These are phyloP conservation scores for Cutaneotrichosporon sp. DNA, from an alignment of 1,284 basidiomycete species.

Conservation along the genomic window DNA sequence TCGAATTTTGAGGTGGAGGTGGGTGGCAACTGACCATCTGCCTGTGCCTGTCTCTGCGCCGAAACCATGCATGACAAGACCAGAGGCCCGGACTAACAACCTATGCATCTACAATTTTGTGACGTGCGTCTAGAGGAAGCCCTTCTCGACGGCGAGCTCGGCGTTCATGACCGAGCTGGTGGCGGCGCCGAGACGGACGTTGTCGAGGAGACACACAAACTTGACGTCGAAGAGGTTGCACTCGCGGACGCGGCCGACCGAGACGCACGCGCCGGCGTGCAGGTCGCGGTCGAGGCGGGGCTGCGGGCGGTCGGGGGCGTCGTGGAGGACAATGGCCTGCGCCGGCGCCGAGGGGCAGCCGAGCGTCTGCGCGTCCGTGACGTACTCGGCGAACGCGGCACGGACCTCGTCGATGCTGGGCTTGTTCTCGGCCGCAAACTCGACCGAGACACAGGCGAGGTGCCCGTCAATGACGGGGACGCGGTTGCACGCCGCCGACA, in stretches of 20 bases:
- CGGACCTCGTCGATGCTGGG: slow-evolving; percentile 86
- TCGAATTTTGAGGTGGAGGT: slow-evolving; percentile 4
- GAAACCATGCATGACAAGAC: background rate
- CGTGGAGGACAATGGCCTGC: slow-evolving; percentile 87
- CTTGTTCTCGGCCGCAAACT: slow-evolving; percentile 71
- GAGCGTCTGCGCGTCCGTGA: slow-evolving; percentile 74
- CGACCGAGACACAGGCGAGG: slow-evolving; percentile 81
- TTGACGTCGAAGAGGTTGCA: slow-evolving; percentile 93
- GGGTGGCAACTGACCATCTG: slow-evolving; percentile 2
- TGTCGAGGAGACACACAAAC: slow-evolving; percentile 93
- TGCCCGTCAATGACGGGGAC: slow-evolving; percentile 94
- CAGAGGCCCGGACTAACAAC: background rate
- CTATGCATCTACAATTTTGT: slow-evolving; percentile 2
- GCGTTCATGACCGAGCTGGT: slow-evolving; percentile 98
- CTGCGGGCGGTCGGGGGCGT: slow-evolving; percentile 90
- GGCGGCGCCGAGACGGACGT: slow-evolving; percentile 94
- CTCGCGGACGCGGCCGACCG: slow-evolving; percentile 86
- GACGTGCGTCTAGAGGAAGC: slow-evolving; percentile 56
- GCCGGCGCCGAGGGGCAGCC: slow-evolving; percentile 83
- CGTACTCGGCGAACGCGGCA: slow-evolving; percentile 74
- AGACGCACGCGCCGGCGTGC: slow-evolving; percentile 89
- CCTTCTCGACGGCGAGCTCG: slow-evolving; percentile 86
- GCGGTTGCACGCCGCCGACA: slow-evolving; percentile 89
- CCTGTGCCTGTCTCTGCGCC: background rate
- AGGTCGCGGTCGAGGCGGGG: slow-evolving; percentile 88